Base-by-base conservation (phyloP, 495 filamentous ascomycete species). In the Xylaria cubensis region DNA sequence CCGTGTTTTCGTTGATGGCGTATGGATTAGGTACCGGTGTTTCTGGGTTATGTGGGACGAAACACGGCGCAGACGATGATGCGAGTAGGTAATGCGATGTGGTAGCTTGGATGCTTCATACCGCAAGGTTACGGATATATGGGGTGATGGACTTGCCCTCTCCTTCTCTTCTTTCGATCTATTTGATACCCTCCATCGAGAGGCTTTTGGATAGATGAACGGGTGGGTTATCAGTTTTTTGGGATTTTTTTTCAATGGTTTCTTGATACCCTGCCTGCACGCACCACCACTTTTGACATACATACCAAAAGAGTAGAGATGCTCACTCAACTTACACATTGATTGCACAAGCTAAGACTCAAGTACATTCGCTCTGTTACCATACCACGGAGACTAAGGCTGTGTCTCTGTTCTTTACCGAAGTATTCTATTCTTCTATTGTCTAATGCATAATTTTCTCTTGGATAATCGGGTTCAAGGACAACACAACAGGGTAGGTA, bases 1-100 rank as follows among this genome's bases (percentile, higher is more conserved):
- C 41, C 41, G 41, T 15, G 46, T 19, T 17, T 17, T 15, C 86
- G 81, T 88, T 44, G 93, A 96, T 69, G 94, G 90, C 74, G 81
- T 95, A 69, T 95, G 92, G 93, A 80, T 1, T 41, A 0, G 8
- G 39, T 41, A 29, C 26, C 2, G 26, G 26, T 29, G 46, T 19
- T 50, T 50, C 46, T 21, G 7, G 19, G 1, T 50, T 50, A 50
- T 6, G 50, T 8, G 50, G 21, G n/a, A 53, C 12, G 13, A 21
- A 7, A 21, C 9, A 12, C 10, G 50, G 48, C 12, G 21, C 1
- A 21, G n/a, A 51, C 19, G 5, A 10, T 1, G 26, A 29, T 55
- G 51, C 21, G 51, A 9, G 51, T 26, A 0, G n/a, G 21, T 10
- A 6, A 6, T 55, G 12, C 21, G n/a, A 21, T 9, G 21, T 12